Percentiles rank a stretch among this genome's conserved stretches.
Evolutionary conservation across 192 early-diverging fungal species (phyloP).

Genomic region (Linnemannia schmuckeri): DNA sequence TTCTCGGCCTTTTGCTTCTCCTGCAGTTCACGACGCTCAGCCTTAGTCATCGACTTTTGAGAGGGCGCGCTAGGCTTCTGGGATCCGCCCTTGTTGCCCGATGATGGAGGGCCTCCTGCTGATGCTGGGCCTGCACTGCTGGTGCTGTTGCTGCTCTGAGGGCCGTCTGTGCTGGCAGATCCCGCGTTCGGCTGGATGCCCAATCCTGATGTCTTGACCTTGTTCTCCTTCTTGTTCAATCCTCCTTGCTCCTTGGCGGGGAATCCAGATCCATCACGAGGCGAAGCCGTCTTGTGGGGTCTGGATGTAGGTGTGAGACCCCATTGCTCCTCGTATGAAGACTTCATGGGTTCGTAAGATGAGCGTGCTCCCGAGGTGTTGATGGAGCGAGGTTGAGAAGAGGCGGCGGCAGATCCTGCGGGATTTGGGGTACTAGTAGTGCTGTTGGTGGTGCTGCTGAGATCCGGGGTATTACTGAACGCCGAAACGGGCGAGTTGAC

Average conservation of each 20-base stretch:
- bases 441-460: conserved; percentile 14
- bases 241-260: conserved; percentile 25
- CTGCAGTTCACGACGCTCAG: conserved; percentile 89
- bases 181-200: conserved; percentile 35
- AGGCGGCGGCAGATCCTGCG: not conserved
- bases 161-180: conserved; percentile 6
- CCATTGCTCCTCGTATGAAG: conserved; percentile 65
- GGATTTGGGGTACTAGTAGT: conserved; percentile 9
- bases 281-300: conserved; percentile 36
- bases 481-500: conserved; percentile 45
- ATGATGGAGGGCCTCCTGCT: conserved; percentile 9
- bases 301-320: conserved; percentile 33
- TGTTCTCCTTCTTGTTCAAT: conserved; percentile 37
- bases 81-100: conserved; percentile 21
- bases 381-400: conserved; percentile 33
- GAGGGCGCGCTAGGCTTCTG: conserved; percentile 43
- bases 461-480: conserved; percentile 49
- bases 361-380: conserved; percentile 51
- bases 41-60: conserved; percentile 81
- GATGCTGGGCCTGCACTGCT: conserved; percentile 12
- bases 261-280: conserved; percentile 42
- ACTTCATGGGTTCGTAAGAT: conserved; percentile 64
- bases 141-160: conserved; percentile 15
- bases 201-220: conserved; percentile 38
- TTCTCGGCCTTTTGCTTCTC: conserved; percentile 89